A percentile compares a stretch with the other conserved stretches of the same genome.
These are phyloP conservation scores for Emericellopsis terricola DNA, from an alignment of 495 filamentous ascomycete species.

Conservation along the genomic window DNA sequence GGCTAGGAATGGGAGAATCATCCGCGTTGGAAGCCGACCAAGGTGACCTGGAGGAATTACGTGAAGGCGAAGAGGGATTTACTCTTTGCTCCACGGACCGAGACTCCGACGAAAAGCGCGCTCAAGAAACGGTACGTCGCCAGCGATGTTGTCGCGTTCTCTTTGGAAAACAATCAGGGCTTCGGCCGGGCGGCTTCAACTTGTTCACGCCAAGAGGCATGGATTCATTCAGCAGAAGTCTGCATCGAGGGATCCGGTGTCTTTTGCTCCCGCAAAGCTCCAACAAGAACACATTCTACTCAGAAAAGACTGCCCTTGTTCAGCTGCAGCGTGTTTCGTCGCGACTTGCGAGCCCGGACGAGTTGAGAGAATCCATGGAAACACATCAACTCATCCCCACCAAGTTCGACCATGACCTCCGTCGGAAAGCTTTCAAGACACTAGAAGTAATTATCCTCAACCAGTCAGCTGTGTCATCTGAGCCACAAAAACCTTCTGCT, in stretches of 20 bases:
- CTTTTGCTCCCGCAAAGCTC: slow-evolving; percentile 11
- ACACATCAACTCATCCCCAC: background rate
- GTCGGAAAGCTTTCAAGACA: too few species aligned
- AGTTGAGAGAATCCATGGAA: slow-evolving; percentile 18
- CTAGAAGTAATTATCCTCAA: slow-evolving; percentile 19
- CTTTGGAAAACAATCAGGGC: slow-evolving; percentile 16
- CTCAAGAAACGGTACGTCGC: slow-evolving; percentile 24
- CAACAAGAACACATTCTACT: background rate
- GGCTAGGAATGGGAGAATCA: slow-evolving; percentile 12
- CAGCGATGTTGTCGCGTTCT: slow-evolving; percentile 41
- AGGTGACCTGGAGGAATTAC: slow-evolving; percentile 6
- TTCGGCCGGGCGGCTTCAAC: slow-evolving; percentile 21
- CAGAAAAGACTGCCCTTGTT: slow-evolving; percentile 12
- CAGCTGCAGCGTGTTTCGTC: slow-evolving; percentile 7
- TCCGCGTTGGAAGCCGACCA: slow-evolving; percentile 7
- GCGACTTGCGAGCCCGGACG: slow-evolving; percentile 7
- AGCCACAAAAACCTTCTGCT: background rate
- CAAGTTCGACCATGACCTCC: too few species aligned
- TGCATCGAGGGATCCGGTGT: slow-evolving; percentile 37
- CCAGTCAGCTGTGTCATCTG: slow-evolving; percentile 6
- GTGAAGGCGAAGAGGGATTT: slow-evolving; percentile 34
- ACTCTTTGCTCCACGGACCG: slow-evolving; percentile 35
- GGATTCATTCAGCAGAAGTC: slow-evolving; percentile 14
- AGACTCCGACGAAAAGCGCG: slow-evolving; percentile 24
- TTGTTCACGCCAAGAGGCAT: slow-evolving; percentile 21